These are phyloP conservation scores for Ulota crispa DNA, from an alignment of 225 moss, liverwort and hornwort species.

Conservation along the genomic window DNA sequence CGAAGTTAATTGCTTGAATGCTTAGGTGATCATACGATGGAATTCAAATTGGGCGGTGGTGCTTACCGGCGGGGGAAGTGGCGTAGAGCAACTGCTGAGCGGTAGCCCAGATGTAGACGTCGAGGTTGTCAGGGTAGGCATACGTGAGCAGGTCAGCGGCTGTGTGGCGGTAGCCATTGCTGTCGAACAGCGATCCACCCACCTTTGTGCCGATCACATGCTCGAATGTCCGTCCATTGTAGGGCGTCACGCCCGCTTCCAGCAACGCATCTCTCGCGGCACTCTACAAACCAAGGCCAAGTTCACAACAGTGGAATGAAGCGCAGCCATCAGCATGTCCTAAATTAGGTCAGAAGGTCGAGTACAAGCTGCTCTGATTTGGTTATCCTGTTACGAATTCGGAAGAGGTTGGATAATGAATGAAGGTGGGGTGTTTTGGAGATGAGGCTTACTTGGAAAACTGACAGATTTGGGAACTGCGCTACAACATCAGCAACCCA, in stretches of 20 bases:
- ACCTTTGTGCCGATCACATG: constrained; percentile 78
- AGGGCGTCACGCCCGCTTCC: constrained; percentile 69
- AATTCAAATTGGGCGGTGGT: not conserved
- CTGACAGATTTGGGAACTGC: constrained; percentile 48
- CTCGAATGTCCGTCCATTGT: constrained; percentile 65
- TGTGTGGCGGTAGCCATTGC: constrained; percentile 65
- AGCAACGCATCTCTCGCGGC: constrained; percentile 66
- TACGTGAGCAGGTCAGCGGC: constrained; percentile 77
- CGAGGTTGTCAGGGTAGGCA: constrained; percentile 59
- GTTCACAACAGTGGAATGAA: not conserved
- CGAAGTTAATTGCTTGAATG: not conserved
- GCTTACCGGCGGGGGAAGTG: constrained; percentile 15
- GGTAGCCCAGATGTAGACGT: constrained; percentile 58
- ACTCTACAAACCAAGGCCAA: constrained; percentile 23
- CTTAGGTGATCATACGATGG: not conserved
- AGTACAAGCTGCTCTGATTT: not conserved
- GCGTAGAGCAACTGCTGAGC: constrained; percentile 49
- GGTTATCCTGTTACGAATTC: not conserved
- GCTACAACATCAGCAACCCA: constrained; percentile 76
- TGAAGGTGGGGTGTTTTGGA: not conserved
- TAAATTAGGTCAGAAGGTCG: not conserved
- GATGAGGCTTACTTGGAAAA: constrained; percentile 53
- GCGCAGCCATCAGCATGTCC: not conserved
- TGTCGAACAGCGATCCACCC: constrained; percentile 75
- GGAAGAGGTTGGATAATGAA: not conserved